Evolutionary conservation across 2,329 filamentous ascomycete genomes (phyloP).

Genomic region (Xylariaceae sp.): DNA sequence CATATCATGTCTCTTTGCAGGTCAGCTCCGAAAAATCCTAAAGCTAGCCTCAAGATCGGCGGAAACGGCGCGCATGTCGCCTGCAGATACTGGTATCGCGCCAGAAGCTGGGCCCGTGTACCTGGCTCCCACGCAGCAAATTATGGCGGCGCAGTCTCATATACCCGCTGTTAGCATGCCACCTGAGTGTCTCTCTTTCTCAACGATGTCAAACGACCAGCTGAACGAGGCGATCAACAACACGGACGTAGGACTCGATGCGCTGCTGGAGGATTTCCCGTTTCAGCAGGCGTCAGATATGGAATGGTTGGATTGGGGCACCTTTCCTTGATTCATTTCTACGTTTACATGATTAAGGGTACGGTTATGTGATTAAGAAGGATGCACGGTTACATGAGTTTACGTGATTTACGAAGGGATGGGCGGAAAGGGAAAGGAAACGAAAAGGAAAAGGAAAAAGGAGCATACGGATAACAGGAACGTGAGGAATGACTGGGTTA

Average conservation of each 20-base stretch:
- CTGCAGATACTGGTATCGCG: slow-evolving; percentile 20
- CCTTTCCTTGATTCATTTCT: slow-evolving; percentile 11
- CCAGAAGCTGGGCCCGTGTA: slow-evolving; percentile 20
- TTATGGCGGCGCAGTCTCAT: slow-evolving; percentile 21
- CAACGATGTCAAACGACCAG: slow-evolving; percentile 35
- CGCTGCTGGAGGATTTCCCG: slow-evolving; percentile 33
- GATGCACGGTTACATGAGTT: no score
- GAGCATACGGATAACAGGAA: no score
- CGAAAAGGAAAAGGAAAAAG: no score
- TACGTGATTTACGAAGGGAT: no score
- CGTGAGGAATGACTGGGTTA: no score
- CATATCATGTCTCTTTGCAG: slow-evolving; percentile 55
- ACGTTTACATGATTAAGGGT: not conserved
- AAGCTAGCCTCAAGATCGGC: slow-evolving; percentile 33
- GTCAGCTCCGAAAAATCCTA: slow-evolving; percentile 47
- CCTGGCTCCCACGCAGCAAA: slow-evolving; percentile 18
- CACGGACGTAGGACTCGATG: slow-evolving; percentile 31
- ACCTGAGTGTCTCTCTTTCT: slow-evolving; percentile 32
- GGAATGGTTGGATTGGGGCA: slow-evolving; percentile 35
- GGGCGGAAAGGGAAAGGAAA: no score
- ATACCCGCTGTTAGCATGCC: slow-evolving; percentile 23
- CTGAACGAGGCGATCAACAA: slow-evolving; percentile 34
- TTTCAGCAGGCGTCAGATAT: slow-evolving; percentile 32
- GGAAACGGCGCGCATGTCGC: slow-evolving; percentile 20
- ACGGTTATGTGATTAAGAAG: no score